Evolutionary conservation across 495 filamentous ascomycete species (phyloP).

Genomic region (Penicillium bovifimosum): DNA sequence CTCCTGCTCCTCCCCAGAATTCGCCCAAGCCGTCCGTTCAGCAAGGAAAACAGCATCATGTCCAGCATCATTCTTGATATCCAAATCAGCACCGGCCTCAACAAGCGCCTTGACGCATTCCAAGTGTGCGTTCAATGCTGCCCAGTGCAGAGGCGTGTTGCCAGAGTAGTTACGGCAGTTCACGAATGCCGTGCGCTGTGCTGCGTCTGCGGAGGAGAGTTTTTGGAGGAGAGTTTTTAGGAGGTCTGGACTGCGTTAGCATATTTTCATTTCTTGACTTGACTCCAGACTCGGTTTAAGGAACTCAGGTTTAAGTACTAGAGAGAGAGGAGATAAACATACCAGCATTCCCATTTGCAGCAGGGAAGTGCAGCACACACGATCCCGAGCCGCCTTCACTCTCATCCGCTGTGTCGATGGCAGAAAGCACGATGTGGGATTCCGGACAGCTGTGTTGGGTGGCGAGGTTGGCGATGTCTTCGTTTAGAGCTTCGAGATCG

Average conservation of each 20-base stretch:
- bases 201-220: slow-evolving; percentile 25
- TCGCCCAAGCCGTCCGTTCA: slow-evolving; percentile 52
- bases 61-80: slow-evolving; percentile 71
- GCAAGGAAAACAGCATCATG: slow-evolving; percentile 84
- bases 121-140: slow-evolving; percentile 80
- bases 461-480: slow-evolving; percentile 52
- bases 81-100: slow-evolving; percentile 66
- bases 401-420: slow-evolving; percentile 63
- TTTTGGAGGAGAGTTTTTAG: slow-evolving; percentile 44
- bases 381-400: slow-evolving; percentile 50
- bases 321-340: slow-evolving; percentile 18
- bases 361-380: slow-evolving; percentile 75
- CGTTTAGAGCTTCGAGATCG: slow-evolving; percentile 63
- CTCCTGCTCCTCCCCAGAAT: slow-evolving; percentile 21
- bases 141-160: slow-evolving; percentile 91
- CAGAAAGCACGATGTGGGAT: slow-evolving; percentile 54
- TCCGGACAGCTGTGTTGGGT: slow-evolving; percentile 47
- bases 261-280: too few relatives aligned
- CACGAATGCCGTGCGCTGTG: slow-evolving; percentile 39
- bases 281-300: too few relatives aligned
- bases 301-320: too few relatives aligned
- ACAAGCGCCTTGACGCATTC: slow-evolving; percentile 70
- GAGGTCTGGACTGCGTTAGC: slow-evolving; percentile 35
- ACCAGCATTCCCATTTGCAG: slow-evolving; percentile 84
- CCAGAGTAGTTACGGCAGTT: slow-evolving; percentile 70